Conservation (phyloP, 139 green algal genomes). For the Chlamydomonas sp. region DNA sequence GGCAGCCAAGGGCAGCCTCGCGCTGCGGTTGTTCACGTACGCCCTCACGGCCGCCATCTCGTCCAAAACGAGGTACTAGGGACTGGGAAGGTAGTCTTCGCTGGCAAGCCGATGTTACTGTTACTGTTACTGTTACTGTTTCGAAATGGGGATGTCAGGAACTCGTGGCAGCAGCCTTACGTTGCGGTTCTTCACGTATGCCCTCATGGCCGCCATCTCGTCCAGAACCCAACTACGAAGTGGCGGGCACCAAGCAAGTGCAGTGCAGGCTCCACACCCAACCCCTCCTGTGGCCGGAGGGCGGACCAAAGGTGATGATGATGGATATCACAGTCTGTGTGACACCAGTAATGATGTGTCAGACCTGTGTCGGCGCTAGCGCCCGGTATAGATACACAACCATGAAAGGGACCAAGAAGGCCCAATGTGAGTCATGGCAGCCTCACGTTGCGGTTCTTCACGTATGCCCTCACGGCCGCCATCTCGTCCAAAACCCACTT, state of each 20-base stretch:
- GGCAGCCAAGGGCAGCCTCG: too few species aligned
- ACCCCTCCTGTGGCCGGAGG: too few species aligned
- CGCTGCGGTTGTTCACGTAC: too few species aligned
- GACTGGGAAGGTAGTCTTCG: too few species aligned
- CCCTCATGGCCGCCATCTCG: conserved; percentile 8
- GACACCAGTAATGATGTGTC: too few species aligned
- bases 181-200: background rate
- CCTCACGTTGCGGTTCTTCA: background rate
- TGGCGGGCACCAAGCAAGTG: background rate
- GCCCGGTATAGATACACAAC: background rate
- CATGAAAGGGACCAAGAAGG: background rate
- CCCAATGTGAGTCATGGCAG: background rate
- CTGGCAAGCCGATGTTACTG: too few species aligned
- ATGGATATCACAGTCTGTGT: too few species aligned
- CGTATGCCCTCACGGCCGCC: background rate
- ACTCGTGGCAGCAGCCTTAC: too few species aligned
- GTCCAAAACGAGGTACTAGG: background rate
- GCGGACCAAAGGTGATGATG: too few species aligned
- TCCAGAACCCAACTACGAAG: background rate
- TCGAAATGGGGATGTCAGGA: too few species aligned
- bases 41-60: background rate
- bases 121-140: too few species aligned
- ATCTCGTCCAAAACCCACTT: background rate
- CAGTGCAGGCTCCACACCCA: too few species aligned
- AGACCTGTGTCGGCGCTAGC: background rate